Conservation (phyloP, 1,139 yeast species). For the Kluyveromyces sp. region DNA sequence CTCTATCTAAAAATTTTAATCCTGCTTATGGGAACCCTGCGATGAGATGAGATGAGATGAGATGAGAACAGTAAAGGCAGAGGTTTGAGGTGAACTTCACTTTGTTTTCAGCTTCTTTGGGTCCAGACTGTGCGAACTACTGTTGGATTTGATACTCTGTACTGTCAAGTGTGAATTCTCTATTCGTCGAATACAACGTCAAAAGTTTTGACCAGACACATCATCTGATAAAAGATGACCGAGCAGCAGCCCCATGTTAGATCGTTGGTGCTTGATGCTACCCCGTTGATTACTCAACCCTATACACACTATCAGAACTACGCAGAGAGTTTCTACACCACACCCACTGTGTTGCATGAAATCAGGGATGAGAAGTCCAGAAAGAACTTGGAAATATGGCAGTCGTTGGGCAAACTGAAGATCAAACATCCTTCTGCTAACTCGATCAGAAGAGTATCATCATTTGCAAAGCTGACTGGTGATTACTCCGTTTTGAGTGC, state of each 20-base stretch:
- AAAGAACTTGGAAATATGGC: slow-evolving; percentile 73
- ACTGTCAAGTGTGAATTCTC: no score
- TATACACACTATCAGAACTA: slow-evolving; percentile 65
- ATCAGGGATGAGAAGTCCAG: slow-evolving; percentile 81
- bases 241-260: slow-evolving; percentile 34
- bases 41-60: slow-evolving; percentile 13
- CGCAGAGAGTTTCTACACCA: slow-evolving; percentile 69
- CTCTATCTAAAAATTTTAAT: slow-evolving; percentile 20
- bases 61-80: slow-evolving; percentile 8
- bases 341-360: slow-evolving; percentile 87
- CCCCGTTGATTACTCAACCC: slow-evolving; percentile 83
- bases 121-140: no score
- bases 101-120: no score
- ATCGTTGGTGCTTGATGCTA: slow-evolving; percentile 80
- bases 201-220: no score
- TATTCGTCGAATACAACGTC: no score
- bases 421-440: slow-evolving; percentile 71
- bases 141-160: no score
- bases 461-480: slow-evolving; percentile 83
- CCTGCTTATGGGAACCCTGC: slow-evolving; percentile 5
- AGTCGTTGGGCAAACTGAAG: slow-evolving; percentile 44
- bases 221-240: not conserved
- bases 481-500: slow-evolving; percentile 81
- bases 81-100: no score
- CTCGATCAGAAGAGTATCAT: slow-evolving; percentile 56